Evolutionary conservation across 805 yeast species (phyloP).

Genomic region (Ascoidea rubescens): DNA sequence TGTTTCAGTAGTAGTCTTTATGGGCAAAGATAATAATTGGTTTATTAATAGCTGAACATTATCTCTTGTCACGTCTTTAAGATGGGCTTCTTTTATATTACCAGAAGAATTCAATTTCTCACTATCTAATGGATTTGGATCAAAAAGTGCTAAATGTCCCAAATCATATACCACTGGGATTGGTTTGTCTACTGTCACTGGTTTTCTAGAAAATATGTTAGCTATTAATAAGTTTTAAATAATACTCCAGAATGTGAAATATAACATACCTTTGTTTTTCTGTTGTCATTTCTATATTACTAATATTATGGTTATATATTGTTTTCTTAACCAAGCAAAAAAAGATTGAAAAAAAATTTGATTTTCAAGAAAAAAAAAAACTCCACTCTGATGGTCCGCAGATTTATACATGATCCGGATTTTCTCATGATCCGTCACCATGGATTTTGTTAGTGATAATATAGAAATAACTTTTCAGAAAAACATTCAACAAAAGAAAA

Average conservation of each 20-base stretch:
- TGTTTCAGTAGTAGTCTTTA: conserved; percentile 73
- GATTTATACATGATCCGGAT: no score
- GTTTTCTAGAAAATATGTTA: conserved; percentile 24
- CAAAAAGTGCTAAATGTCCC: conserved; percentile 85
- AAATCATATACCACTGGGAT: conserved; percentile 83
- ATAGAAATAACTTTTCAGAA: no score
- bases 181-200: conserved; percentile 81
- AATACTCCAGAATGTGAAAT: background rate
- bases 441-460: no score
- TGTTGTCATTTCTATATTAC: no score
- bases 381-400: no score
- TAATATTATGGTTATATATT: no score
- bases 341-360: no score
- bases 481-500: no score
- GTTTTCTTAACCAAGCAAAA: no score
- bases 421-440: no score
- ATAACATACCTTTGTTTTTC: no score
- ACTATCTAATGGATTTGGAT: conserved; percentile 71
- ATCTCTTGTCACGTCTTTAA: conserved; percentile 66
- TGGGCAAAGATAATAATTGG: conserved; percentile 82
- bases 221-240: conserved; percentile 11
- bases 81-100: conserved; percentile 46
- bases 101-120: conserved; percentile 36
- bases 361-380: no score
- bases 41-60: conserved; percentile 84